Percentiles rank a stretch among this genome's conserved stretches.
Evolutionary conservation across 2,329 filamentous ascomycete genomes (phyloP).

Genomic region (Pseudogymnoascus sp.): DNA sequence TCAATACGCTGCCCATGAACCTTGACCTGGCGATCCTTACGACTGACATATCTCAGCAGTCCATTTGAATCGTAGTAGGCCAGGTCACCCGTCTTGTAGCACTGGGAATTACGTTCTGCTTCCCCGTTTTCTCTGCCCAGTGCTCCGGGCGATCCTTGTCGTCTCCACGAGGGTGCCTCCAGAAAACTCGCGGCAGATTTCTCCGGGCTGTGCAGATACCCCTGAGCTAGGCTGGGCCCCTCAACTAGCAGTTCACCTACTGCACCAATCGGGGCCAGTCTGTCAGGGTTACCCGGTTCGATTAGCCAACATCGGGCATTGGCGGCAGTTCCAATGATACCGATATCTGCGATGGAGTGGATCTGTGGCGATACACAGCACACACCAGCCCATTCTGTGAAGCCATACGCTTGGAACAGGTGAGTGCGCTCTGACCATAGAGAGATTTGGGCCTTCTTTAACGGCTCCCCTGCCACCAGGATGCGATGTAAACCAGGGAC

Average conservation of each 20-base stretch:
- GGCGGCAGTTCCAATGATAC: not conserved
- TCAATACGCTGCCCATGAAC: constrained; percentile 54
- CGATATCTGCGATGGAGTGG: not conserved
- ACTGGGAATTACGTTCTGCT: constrained; percentile 46
- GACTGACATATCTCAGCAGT: constrained; percentile 53
- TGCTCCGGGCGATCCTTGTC: not conserved
- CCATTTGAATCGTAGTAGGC: constrained; percentile 49
- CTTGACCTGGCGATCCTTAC: constrained; percentile 40
- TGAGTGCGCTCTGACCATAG: constrained; percentile 29
- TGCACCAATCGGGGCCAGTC: not conserved
- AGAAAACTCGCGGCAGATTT: constrained; percentile 13
- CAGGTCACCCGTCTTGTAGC: constrained; percentile 57
- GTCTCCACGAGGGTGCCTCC: constrained; percentile 29
- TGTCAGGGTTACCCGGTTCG: constrained; percentile 7
- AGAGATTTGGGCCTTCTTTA: constrained; percentile 12
- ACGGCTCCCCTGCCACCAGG: constrained; percentile 48
- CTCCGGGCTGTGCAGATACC: constrained; percentile 9
- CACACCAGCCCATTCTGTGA: not conserved
- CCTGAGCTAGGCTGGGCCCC: not conserved
- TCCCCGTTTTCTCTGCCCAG: constrained; percentile 35
- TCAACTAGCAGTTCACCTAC: constrained; percentile 7
- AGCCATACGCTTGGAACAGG: constrained; percentile 52
- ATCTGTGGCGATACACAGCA: not conserved
- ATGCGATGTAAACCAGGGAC: constrained; percentile 40
- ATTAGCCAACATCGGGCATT: constrained; percentile 10